Evolutionary conservation across 108 stramenopile species (phyloP).

Genomic region (Skeletonema potamos): DNA sequence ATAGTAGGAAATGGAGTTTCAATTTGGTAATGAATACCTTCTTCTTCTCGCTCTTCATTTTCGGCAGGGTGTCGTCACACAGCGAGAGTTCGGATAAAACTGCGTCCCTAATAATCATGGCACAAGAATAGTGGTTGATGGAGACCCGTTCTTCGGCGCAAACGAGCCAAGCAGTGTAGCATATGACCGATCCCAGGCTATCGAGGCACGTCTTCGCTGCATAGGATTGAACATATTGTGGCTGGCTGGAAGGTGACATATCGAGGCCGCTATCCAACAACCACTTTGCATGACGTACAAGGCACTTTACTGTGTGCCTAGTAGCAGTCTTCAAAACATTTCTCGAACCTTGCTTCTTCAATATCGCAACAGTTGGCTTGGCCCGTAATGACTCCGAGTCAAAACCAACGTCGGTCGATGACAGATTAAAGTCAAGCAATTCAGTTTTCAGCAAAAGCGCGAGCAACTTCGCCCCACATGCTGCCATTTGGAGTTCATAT

Average conservation of each 20-base stretch:
- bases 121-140: slow-evolving; percentile 3
- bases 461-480: slow-evolving; percentile 40
- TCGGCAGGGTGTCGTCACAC: slow-evolving; percentile 15
- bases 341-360: slow-evolving; percentile 20
- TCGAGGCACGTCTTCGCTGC: slow-evolving; percentile 27
- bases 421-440: slow-evolving; percentile 13
- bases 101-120: slow-evolving; percentile 26
- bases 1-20: slow-evolving; percentile 14
- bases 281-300: slow-evolving; percentile 28
- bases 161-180: slow-evolving; percentile 33
- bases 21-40: slow-evolving; percentile 12
- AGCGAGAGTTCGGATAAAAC: slow-evolving; percentile 22
- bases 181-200: slow-evolving; percentile 23
- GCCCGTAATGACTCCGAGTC: slow-evolving; percentile 11
- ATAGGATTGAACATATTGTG: slow-evolving; percentile 15
- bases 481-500: slow-evolving; percentile 35
- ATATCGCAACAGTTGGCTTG: slow-evolving; percentile 28
- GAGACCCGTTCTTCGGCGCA: slow-evolving; percentile 24
- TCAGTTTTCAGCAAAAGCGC: slow-evolving; percentile 27
- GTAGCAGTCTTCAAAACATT: slow-evolving; percentile 27
- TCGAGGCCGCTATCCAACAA: slow-evolving; percentile 18
- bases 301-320: slow-evolving; percentile 24
- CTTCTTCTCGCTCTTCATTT: slow-evolving; percentile 12
- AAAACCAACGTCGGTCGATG: neutral
- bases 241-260: neutral